Evolutionary conservation across 2,329 filamentous ascomycete genomes (phyloP).

Genomic region (Trichoderma breve): DNA sequence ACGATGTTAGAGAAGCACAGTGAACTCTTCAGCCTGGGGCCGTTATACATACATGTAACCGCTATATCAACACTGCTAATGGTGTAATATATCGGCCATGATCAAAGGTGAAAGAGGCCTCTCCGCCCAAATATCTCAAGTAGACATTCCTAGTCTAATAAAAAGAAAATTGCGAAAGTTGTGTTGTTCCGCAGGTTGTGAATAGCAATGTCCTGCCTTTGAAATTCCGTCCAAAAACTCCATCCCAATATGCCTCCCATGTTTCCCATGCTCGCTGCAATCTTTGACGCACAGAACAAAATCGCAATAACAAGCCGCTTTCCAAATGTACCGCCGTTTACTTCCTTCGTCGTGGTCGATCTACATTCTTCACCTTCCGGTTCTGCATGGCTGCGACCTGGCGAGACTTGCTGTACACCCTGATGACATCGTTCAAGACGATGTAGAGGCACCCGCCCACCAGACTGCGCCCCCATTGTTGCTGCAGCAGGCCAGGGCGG

Average conservation of each 20-base stretch:
- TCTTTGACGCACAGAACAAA: neutral
- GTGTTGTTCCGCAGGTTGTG: neutral
- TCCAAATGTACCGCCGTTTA: neutral
- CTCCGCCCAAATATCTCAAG: neutral
- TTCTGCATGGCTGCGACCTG: conserved; percentile 55
- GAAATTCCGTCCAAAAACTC: conserved; percentile 9
- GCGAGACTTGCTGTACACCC: conserved; percentile 63
- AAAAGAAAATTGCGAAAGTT: neutral
- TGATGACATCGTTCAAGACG: conserved; percentile 68
- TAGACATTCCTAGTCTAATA: neutral
- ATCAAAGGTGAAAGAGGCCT: neutral
- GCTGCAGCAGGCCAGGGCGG: conserved; percentile 69
- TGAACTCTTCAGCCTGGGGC: neutral
- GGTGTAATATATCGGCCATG: neutral
- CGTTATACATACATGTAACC: neutral
- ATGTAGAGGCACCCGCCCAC: conserved; percentile 87
- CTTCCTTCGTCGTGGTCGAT: conserved; percentile 32
- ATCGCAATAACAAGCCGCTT: neutral
- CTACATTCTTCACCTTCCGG: conserved; percentile 53
- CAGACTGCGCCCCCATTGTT: conserved; percentile 84
- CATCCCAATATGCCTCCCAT: conserved; percentile 8
- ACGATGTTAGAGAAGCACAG: neutral
- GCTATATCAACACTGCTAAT: neutral
- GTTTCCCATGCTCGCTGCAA: conserved; percentile 9
- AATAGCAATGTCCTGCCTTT: neutral